These are phyloP conservation scores for Myrmaecium sp. DNA, from an alignment of 2,329 filamentous ascomycete genomes.

Conservation along the genomic window DNA sequence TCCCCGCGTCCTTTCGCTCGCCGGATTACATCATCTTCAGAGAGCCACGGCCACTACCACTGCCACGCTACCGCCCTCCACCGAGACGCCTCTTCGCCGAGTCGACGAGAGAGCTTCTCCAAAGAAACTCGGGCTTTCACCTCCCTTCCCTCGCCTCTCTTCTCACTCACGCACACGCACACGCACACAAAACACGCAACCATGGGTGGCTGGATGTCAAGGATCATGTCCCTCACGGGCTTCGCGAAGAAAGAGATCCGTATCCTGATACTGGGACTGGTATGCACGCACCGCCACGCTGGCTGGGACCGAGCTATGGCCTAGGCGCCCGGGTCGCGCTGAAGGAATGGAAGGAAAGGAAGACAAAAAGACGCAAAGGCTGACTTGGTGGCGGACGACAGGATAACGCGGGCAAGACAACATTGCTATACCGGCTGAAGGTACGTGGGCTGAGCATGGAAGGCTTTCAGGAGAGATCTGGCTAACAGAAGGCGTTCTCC, in stretches of 20 bases:
- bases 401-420: slow-evolving; percentile 98
- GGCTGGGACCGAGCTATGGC: background rate
- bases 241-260: slow-evolving; percentile 96
- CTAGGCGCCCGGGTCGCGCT: background rate
- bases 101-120: too few species aligned
- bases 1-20: too few species aligned
- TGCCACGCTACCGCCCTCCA: too few species aligned
- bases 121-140: too few species aligned
- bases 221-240: slow-evolving; percentile 51
- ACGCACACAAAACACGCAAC: slow-evolving; percentile 6
- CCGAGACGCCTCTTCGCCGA: too few species aligned
- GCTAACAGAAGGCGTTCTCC: slow-evolving; percentile 1
- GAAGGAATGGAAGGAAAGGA: background rate
- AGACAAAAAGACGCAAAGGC: background rate
- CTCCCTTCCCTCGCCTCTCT: too few species aligned
- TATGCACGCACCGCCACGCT: slow-evolving; percentile 29
- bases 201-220: slow-evolving; percentile 41
- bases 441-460: slow-evolving; percentile 29
- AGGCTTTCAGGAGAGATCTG: background rate
- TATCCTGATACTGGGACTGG: slow-evolving; percentile 85
- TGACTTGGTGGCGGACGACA: slow-evolving; percentile 20
- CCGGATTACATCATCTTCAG: too few species aligned
- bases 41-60: too few species aligned
- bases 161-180: too few species aligned
- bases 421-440: slow-evolving; percentile 89